Evolutionary conservation across 169 alveolate species (phyloP).

Genomic region (Theileria annulata): DNA sequence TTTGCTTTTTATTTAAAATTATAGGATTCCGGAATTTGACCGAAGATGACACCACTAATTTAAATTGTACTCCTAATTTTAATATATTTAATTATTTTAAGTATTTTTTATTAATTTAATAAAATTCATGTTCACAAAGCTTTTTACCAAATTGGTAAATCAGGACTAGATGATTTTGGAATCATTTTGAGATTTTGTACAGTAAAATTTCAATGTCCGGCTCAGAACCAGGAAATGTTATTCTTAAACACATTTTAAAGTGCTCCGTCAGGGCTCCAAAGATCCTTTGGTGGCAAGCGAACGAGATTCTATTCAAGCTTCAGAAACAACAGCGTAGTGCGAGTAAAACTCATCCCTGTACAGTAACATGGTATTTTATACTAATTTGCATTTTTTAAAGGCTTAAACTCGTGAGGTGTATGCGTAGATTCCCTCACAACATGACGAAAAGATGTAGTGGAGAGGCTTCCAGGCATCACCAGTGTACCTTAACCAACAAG

Average conservation of each 20-base stretch:
- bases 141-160: not conserved
- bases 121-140: not conserved
- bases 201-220: constrained; percentile 23
- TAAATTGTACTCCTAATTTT: not conserved
- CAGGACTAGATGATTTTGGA: not conserved
- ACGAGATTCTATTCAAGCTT: constrained; percentile 52
- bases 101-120: not conserved
- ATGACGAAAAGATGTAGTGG: constrained; percentile 40
- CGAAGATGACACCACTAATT: constrained; percentile 21
- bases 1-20: not conserved
- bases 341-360: constrained; percentile 54
- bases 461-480: constrained; percentile 68
- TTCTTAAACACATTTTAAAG: constrained; percentile 40
- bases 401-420: constrained; percentile 68
- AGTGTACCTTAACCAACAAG: constrained; percentile 46
- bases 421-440: constrained; percentile 66
- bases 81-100: not conserved
- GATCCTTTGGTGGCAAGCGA: constrained; percentile 70
- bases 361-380: constrained; percentile 52
- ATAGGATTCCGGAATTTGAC: constrained; percentile 63
- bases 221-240: constrained; percentile 39
- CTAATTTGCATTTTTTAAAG: constrained; percentile 9
- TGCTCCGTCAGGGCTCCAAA: constrained; percentile 39
- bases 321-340: constrained; percentile 58
- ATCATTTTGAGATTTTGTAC: not conserved